These are phyloP conservation scores for Torulaspora quercuum DNA, from an alignment of 805 yeast species.

Conservation along the genomic window DNA sequence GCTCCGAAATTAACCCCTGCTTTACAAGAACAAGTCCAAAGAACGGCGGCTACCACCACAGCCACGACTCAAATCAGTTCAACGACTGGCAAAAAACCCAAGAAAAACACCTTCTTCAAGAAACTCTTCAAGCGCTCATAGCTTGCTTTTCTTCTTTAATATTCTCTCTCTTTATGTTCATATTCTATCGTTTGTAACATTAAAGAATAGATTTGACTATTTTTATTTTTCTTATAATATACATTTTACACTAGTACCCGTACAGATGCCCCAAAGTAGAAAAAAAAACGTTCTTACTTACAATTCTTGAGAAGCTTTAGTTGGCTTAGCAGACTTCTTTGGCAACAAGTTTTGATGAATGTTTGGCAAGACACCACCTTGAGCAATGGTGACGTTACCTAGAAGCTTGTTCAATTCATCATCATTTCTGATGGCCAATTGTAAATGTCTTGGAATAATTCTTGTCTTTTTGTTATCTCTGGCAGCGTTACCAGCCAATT, in stretches of 20 bases:
- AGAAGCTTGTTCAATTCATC: slow-evolving; percentile 95
- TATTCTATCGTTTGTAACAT: too few relatives aligned
- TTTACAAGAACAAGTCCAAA: slow-evolving; percentile 1
- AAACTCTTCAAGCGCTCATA: slow-evolving; percentile 17
- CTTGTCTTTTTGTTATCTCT: slow-evolving; percentile 99
- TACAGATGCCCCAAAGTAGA: background rate
- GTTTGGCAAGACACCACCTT: slow-evolving; percentile 99
- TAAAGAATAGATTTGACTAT: too few relatives aligned
- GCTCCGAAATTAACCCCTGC: background rate
- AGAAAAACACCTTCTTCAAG: slow-evolving; percentile 13
- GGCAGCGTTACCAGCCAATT: slow-evolving; percentile 98
- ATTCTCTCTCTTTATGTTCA: background rate
- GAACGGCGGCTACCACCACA: slow-evolving; percentile 3
- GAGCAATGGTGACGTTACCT: slow-evolving; percentile 92
- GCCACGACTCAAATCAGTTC: slow-evolving; percentile 1
- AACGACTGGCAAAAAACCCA: background rate
- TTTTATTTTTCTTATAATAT: slow-evolving; percentile 4
- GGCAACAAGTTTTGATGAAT: slow-evolving; percentile 90
- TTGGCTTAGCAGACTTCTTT: slow-evolving; percentile 61
- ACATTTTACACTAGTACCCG: slow-evolving; percentile 8
- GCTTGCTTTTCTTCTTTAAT: slow-evolving; percentile 1
- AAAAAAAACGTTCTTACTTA: slow-evolving; percentile 29
- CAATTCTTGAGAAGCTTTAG: slow-evolving; percentile 65
- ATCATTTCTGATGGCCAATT: slow-evolving; percentile 97
- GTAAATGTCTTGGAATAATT: slow-evolving; percentile 98